phyloP scores from a whole-genome alignment of 2,329 filamentous ascomycete genomes.

The Colletotrichum lini region DNA sequence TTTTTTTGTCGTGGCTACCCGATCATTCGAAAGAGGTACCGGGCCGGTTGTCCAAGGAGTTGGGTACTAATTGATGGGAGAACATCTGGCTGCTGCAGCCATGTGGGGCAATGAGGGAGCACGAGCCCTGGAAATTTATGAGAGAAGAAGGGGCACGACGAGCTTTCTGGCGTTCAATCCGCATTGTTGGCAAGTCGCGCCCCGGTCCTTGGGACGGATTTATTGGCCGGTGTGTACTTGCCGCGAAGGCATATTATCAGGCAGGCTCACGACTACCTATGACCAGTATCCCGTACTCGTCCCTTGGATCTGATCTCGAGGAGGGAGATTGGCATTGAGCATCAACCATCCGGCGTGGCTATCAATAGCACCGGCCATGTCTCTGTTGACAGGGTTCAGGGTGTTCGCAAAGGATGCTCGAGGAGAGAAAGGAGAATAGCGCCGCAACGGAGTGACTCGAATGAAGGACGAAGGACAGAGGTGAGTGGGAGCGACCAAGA shows the following conservation, averaged over 20 bases:
- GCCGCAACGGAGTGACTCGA: conserved; percentile 16
- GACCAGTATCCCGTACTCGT: neutral
- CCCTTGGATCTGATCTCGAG: conserved; percentile 1
- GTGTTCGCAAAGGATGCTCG: conserved; percentile 1
- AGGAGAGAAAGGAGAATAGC: conserved; percentile 11
- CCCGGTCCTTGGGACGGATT: neutral
- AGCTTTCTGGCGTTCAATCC: conserved; percentile 29
- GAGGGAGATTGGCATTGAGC: neutral
- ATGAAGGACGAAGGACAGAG: conserved; percentile 6
- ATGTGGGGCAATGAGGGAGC: conserved; percentile 35
- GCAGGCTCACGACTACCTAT: neutral
- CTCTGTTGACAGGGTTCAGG: conserved; percentile 17
- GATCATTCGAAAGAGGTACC: conserved; percentile 15
- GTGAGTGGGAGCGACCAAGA: neutral
- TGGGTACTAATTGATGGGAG: conserved; percentile 8
- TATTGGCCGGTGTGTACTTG: neutral
- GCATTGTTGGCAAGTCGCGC: neutral
- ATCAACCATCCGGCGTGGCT: neutral
- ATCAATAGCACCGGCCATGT: conserved; percentile 3
- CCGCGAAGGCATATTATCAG: neutral
- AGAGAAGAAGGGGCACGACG: conserved; percentile 19
- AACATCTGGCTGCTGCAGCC: conserved; percentile 16
- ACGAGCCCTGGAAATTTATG: conserved; percentile 32
- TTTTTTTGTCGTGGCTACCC: no score
- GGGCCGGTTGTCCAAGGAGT: conserved; percentile 9